These are phyloP conservation scores for Diaporthe nobilis DNA, from an alignment of 2,329 filamentous ascomycete species.

Conservation along the genomic window DNA sequence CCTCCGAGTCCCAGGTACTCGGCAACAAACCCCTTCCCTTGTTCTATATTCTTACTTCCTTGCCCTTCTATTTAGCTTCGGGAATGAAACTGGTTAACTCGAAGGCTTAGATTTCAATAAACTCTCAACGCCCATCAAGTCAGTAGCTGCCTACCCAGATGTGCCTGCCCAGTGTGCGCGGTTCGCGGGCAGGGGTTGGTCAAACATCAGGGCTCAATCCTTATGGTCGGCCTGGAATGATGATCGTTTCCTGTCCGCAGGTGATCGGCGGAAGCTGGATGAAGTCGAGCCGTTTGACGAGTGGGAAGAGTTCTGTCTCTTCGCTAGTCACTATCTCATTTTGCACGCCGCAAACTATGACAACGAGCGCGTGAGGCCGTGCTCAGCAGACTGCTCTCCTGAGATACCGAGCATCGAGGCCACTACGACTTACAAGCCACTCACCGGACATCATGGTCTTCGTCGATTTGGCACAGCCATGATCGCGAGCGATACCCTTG, in stretches of 20 bases:
- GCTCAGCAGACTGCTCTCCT: not conserved
- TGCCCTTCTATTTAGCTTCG: not conserved
- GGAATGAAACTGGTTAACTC: not conserved
- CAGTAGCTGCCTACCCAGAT: slow-evolving; percentile 78
- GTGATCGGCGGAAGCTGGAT: slow-evolving; percentile 75
- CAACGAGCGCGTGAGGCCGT: not conserved
- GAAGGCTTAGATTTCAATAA: slow-evolving; percentile 76
- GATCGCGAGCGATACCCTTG: slow-evolving; percentile 53
- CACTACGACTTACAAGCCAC: slow-evolving; percentile 52
- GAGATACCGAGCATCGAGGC: slow-evolving; percentile 33
- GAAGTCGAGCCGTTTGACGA: slow-evolving; percentile 89
- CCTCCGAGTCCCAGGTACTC: not conserved
- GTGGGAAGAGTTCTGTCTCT: slow-evolving; percentile 94
- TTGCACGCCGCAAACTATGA: slow-evolving; percentile 70
- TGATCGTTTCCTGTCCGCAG: slow-evolving; percentile 71
- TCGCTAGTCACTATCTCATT: slow-evolving; percentile 87
- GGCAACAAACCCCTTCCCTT: not conserved
- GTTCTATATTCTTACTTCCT: too few species aligned
- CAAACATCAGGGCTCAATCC: slow-evolving; percentile 71
- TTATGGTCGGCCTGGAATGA: slow-evolving; percentile 89
- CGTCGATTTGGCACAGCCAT: slow-evolving; percentile 74
- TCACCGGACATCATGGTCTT: slow-evolving; percentile 58
- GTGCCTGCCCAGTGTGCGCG: slow-evolving; percentile 76
- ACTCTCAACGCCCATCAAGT: slow-evolving; percentile 82
- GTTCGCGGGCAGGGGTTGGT: slow-evolving; percentile 80